These are phyloP conservation scores for Botrytis pseudocinerea DNA, from an alignment of 2,329 filamentous ascomycete species.

Conservation along the genomic window DNA sequence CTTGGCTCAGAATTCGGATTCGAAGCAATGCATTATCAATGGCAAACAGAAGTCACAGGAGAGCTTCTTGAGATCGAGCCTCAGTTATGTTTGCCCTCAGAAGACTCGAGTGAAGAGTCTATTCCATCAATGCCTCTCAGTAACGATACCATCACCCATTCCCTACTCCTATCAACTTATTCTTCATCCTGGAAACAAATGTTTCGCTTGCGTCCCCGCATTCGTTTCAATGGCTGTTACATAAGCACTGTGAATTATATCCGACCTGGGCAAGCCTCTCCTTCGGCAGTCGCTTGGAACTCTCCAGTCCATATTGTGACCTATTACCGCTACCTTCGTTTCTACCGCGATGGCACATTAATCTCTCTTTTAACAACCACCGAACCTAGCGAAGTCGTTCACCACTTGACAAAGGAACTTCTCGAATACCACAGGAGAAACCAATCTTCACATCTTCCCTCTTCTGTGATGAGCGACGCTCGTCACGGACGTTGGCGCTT, in stretches of 20 bases:
- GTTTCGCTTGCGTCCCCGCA: conserved; percentile 78
- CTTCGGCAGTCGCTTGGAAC: conserved; percentile 71
- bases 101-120: conserved; percentile 20
- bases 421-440: conserved; percentile 45
- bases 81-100: not conserved
- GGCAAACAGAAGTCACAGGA: conserved; percentile 62
- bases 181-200: conserved; percentile 62
- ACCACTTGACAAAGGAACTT: conserved; percentile 73
- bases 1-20: conserved; percentile 75
- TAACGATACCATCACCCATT: conserved; percentile 4
- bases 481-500: conserved; percentile 66
- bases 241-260: conserved; percentile 97
- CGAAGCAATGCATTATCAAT: conserved; percentile 78
- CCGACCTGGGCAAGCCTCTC: conserved; percentile 72
- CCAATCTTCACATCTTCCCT: conserved; percentile 41
- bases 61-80: conserved; percentile 47
- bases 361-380: conserved; percentile 78
- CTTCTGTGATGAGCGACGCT: conserved; percentile 66
- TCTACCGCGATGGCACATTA: conserved; percentile 85
- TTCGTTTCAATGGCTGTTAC: conserved; percentile 94
- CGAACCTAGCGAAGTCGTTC: conserved; percentile 85
- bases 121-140: not conserved
- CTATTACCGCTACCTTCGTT: conserved; percentile 94
- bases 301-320: conserved; percentile 92
- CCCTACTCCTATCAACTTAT: conserved; percentile 42